Percentiles rank a stretch among this genome's conserved stretches.
Evolutionary conservation across 306 rosid species (phyloP).

Genomic region (Rosa rugosa): DNA sequence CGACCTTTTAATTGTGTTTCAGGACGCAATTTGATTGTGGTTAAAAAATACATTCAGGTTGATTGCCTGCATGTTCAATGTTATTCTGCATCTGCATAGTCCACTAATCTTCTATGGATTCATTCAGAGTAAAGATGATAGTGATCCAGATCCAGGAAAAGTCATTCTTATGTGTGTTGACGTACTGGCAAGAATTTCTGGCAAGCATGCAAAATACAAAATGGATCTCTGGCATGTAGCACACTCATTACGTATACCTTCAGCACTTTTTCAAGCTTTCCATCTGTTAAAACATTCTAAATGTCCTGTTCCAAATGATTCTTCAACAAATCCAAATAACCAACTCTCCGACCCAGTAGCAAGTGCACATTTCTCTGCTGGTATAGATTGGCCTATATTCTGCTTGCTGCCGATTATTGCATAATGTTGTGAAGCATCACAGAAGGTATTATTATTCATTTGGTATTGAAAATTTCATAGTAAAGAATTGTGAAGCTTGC

Average conservation of each 20-base stretch:
- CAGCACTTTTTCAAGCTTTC: conserved; percentile 69
- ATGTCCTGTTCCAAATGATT: conserved; percentile 36
- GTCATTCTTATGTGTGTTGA: conserved; percentile 91
- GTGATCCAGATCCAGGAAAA: conserved; percentile 78
- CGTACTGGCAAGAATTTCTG: conserved; percentile 67
- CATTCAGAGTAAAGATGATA: conserved; percentile 31
- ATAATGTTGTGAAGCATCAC: conserved; percentile 67
- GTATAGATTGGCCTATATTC: conserved; percentile 59
- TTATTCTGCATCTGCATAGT: conserved; percentile 73
- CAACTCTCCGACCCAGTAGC: conserved; percentile 40
- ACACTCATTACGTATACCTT: conserved; percentile 69
- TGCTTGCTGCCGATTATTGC: conserved; percentile 75
- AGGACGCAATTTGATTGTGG: conserved; percentile 74
- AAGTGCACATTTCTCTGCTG: conserved; percentile 28
- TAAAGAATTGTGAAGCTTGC: neutral
- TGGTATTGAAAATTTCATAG: neutral
- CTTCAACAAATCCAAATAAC: conserved; percentile 32
- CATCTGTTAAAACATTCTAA: conserved; percentile 50
- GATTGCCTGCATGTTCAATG: conserved; percentile 57
- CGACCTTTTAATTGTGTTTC: conserved; percentile 32
- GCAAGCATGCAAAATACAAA: conserved; percentile 60
- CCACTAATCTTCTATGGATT: conserved; percentile 54
- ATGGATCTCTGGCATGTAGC: conserved; percentile 77
- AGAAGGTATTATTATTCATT: conserved; percentile 46
- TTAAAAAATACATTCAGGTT: conserved; percentile 76